A percentile compares a stretch with the other conserved stretches of the same genome.
These are phyloP conservation scores for Colletotrichum sp. DNA, from an alignment of 2,329 filamentous ascomycete genomes.

Conservation along the genomic window DNA sequence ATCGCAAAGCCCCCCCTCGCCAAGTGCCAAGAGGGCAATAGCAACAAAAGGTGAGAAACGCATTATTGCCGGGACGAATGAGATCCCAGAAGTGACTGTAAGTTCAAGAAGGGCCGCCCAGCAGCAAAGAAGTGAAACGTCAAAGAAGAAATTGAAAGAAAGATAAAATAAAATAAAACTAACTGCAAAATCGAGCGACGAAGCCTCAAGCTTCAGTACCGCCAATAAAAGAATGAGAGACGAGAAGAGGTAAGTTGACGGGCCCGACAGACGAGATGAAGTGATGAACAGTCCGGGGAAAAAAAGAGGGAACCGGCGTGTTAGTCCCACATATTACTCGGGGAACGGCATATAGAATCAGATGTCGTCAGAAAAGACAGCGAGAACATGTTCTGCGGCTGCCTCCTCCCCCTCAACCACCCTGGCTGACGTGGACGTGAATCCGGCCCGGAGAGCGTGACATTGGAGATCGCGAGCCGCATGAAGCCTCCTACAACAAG, in stretches of 20 bases:
- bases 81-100: neutral
- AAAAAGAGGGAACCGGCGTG: neutral
- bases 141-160: neutral
- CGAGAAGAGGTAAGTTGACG: neutral
- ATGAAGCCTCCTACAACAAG: neutral
- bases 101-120: neutral
- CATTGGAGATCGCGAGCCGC: neutral
- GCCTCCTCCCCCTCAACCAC: neutral
- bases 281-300: neutral
- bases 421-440: neutral
- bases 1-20: conserved; percentile 3
- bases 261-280: neutral
- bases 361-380: neutral
- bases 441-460: neutral
- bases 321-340: neutral
- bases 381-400: neutral
- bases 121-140: neutral
- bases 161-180: neutral
- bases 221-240: neutral
- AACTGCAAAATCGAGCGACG: neutral
- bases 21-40: conserved; percentile 6
- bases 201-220: conserved; percentile 4
- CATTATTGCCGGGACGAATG: neutral
- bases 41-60: neutral
- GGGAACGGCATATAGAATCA: neutral